phyloP scores from a whole-genome alignment of 768 basidiomycete species.

The Lactarius sp. region DNA sequence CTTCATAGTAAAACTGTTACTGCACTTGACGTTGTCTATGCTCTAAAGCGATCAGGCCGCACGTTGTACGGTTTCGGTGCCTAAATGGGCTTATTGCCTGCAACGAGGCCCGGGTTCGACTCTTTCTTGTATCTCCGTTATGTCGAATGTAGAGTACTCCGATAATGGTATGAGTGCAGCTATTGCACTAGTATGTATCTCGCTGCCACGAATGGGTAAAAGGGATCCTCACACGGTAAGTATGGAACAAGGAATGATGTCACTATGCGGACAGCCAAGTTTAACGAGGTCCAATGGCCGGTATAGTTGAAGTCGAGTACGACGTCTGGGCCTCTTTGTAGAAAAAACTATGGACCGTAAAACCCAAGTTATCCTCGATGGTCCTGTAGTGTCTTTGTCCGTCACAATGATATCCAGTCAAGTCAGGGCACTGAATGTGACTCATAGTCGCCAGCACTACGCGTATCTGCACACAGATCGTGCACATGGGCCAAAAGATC shows the following conservation, averaged over 20 bases:
- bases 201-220: background rate
- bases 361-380: no score
- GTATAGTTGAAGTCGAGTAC: background rate
- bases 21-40: slow-evolving; percentile 48
- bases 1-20: slow-evolving; percentile 47
- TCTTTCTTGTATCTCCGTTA: slow-evolving; percentile 5
- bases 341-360: slow-evolving; percentile 35
- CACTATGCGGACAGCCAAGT: background rate
- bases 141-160: slow-evolving; percentile 7
- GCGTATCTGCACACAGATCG: slow-evolving; percentile 29
- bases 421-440: slow-evolving; percentile 49
- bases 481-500: slow-evolving; percentile 30
- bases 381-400: background rate
- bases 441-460: slow-evolving; percentile 42
- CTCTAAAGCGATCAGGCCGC: slow-evolving; percentile 45
- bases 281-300: no score
- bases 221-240: background rate
- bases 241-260: background rate
- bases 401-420: slow-evolving; percentile 29
- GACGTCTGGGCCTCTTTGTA: slow-evolving; percentile 40
- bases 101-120: background rate
- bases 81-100: slow-evolving; percentile 21
- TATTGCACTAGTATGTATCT: background rate
- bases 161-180: slow-evolving; percentile 12
- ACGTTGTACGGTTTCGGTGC: slow-evolving; percentile 57